Conservation (phyloP, 768 basidiomycete genomes). For the Mycena chlorophos region DNA sequence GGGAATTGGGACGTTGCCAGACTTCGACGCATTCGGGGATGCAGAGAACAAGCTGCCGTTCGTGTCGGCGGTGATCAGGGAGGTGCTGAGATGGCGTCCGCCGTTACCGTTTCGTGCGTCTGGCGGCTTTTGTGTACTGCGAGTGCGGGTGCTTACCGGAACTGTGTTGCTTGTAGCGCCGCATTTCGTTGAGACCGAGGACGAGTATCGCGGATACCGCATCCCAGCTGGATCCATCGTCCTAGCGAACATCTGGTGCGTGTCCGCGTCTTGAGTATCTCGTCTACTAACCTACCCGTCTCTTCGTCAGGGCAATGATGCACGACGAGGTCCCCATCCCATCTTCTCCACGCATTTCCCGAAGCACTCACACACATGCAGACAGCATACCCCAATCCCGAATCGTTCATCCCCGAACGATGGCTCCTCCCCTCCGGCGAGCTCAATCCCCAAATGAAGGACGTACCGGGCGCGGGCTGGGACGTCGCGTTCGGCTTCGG, state of each 20-base stretch:
- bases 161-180: background rate
- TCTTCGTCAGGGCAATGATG: conserved; percentile 30
- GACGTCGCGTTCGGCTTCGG: conserved; percentile 29
- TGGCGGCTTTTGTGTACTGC: background rate
- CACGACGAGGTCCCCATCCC: conserved; percentile 22
- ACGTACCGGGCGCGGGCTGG: too few species aligned
- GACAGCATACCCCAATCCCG: conserved; percentile 33
- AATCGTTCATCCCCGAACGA: conserved; percentile 35
- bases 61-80: background rate
- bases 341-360: background rate
- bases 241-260: conserved; percentile 19
- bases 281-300: background rate
- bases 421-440: conserved; percentile 24
- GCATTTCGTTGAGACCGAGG: background rate
- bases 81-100: background rate
- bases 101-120: background rate
- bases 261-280: too few species aligned
- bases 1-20: conserved; percentile 33
- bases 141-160: background rate
- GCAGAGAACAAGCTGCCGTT: background rate
- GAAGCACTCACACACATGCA: conserved; percentile 11
- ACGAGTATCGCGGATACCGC: background rate
- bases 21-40: conserved; percentile 16
- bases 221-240: conserved; percentile 18
- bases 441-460: conserved; percentile 15